Evolutionary conservation across 2,329 filamentous ascomycete species (phyloP), one percentile per base, ranked within the genome.

Genomic region (Calycina herbarum): DNA sequence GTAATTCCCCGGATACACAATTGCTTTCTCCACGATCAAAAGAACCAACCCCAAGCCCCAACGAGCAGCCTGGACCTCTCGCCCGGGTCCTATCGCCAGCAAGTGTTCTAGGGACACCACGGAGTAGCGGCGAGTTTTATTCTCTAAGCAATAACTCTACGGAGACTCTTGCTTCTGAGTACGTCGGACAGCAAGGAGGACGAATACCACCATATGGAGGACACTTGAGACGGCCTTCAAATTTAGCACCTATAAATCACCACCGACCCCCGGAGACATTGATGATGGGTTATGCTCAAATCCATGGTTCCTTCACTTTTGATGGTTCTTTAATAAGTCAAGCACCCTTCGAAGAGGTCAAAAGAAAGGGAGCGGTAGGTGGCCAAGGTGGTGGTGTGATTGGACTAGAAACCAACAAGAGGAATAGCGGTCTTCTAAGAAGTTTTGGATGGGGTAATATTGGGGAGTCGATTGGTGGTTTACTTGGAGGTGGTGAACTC

Each of bases 261-360:
- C 76, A 81, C 51, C 82, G 79, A 72, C 76, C 82, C 48, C 88
- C 92, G 0, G 94, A 98, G 76, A 89, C 90, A 1, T 80, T 99
- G 63, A 96, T 99, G 88, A 99, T 99, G 95, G 95, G 94, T 0
- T 99, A 96, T 78, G 94, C 92, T 2, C 95, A 99, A 73, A 87
- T 98, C 2, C 91, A 93, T 77, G 95, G 95, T 3, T 94, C 92
- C 0, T 99, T 99, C 72, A 93, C 89, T 0, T 80, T 99, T 6
- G 95, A 99, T 75, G 93, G 93, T 0, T 97, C 95, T 1, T 81
- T 99, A 27, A 88, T 99, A 66, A 94, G 96, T 73, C 88, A 96
- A 48, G 88, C 88, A 0, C 92, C 92, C 0, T 99, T 99, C 73
- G 95, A 99, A 75, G 92, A 96, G 73, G 94, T 98, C 48, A 99